These are phyloP conservation scores for Umbilicus rupestris DNA, from an alignment of 164 flowering plant species.

Conservation along the genomic window DNA sequence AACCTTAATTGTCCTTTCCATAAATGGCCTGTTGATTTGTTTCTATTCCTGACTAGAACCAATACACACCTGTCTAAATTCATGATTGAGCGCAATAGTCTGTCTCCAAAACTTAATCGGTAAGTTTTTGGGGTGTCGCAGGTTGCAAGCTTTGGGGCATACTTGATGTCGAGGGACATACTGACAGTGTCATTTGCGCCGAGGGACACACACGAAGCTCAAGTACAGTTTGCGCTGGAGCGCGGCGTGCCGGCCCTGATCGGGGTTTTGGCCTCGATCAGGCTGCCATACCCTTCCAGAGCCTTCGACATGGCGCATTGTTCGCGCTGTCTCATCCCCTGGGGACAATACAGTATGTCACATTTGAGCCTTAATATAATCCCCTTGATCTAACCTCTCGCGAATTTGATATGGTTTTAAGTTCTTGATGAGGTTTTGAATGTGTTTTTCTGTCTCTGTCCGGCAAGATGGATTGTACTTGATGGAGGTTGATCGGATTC, in stretches of 20 bases:
- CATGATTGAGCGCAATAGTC: no score
- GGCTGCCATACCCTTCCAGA: conserved; percentile 90
- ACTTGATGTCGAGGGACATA: conserved; percentile 57
- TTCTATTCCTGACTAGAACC: no score
- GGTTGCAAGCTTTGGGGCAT: conserved; percentile 98
- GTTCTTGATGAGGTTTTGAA: neutral
- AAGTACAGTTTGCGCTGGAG: conserved; percentile 92
- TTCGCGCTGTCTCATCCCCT: conserved; percentile 92
- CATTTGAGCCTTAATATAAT: no score
- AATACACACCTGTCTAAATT: no score
- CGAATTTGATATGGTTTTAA: no score
- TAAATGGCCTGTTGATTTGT: no score
- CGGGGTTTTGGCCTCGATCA: conserved; percentile 58
- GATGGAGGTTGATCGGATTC: conserved; percentile 71
- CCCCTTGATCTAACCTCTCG: no score
- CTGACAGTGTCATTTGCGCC: conserved; percentile 88
- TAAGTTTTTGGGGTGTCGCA: conserved; percentile 14
- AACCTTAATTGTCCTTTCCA: no score
- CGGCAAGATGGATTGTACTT: conserved; percentile 70
- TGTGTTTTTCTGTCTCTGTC: neutral
- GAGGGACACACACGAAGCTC: conserved; percentile 83
- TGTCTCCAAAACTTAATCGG: no score
- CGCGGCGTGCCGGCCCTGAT: conserved; percentile 95
- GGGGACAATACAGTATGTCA: conserved; percentile 58
- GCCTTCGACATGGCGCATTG: conserved; percentile 97